Percentiles rank a stretch among this genome's conserved stretches.
Evolutionary conservation across 2,329 filamentous ascomycete genomes (phyloP).

Genomic region (Aureobasidium uvarum): DNA sequence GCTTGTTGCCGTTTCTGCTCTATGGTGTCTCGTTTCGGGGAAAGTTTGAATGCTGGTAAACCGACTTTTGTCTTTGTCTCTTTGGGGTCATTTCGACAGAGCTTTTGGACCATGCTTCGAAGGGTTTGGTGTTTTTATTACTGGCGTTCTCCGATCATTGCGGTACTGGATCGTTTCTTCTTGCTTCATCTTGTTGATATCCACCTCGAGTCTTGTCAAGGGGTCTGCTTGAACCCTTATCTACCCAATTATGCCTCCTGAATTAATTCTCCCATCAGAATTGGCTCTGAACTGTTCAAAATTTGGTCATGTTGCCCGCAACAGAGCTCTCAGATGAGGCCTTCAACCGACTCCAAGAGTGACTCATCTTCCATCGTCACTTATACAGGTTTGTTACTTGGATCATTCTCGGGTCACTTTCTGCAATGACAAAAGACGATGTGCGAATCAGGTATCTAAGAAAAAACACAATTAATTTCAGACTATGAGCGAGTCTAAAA

Average conservation of each 20-base stretch:
- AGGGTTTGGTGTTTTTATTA: not conserved
- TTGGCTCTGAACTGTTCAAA: not conserved
- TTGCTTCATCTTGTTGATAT: slow-evolving; percentile 24
- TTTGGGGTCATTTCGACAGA: not conserved
- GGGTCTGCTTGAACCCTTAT: not conserved
- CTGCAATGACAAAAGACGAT: not conserved
- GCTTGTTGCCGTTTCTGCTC: not conserved
- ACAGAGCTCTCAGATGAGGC: not conserved
- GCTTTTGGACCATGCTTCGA: not conserved
- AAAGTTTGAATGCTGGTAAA: not conserved
- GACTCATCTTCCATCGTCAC: no score
- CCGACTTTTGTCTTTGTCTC: not conserved
- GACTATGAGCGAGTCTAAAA: not conserved
- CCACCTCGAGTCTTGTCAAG: slow-evolving; percentile 21
- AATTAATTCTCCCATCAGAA: not conserved
- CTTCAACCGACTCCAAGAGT: no score
- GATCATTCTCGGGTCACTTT: not conserved
- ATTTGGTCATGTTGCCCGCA: not conserved
- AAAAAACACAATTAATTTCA: not conserved
- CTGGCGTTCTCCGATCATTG: not conserved
- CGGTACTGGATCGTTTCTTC: not conserved
- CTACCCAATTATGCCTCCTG: not conserved
- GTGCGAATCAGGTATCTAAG: not conserved
- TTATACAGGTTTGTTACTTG: no score
- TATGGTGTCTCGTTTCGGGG: not conserved